phyloP scores from a whole-genome alignment of 2,329 filamentous ascomycete genomes.

The Mariannaea sp. region DNA sequence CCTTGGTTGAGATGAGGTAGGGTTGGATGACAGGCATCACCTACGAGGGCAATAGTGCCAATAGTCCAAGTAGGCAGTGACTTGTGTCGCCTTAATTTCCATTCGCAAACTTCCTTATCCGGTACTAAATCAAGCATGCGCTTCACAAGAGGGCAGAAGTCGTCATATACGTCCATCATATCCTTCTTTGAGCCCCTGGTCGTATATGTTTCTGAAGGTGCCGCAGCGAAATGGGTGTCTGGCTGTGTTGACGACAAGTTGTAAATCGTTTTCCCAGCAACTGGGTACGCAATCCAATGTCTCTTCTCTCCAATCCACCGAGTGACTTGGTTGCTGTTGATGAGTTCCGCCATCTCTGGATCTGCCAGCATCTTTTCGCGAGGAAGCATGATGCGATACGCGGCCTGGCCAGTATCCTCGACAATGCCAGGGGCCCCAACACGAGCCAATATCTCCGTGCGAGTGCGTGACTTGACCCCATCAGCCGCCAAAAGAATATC shows the following conservation, averaged over 20 bases:
- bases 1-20: constrained; percentile 70
- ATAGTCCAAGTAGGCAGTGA: constrained; percentile 62
- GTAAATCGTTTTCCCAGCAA: constrained; percentile 68
- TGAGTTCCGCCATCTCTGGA: constrained; percentile 68
- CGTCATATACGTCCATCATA: constrained; percentile 65
- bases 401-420: constrained; percentile 74
- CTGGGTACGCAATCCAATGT: constrained; percentile 80
- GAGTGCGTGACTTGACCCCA: constrained; percentile 58
- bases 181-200: constrained; percentile 63
- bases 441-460: constrained; percentile 58
- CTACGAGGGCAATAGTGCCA: constrained; percentile 60
- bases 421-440: constrained; percentile 59
- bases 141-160: constrained; percentile 64
- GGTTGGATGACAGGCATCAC: constrained; percentile 70
- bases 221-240: constrained; percentile 62
- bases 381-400: constrained; percentile 78
- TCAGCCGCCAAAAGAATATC: constrained; percentile 60
- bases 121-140: constrained; percentile 64
- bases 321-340: constrained; percentile 69
- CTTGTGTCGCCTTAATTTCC: constrained; percentile 64
- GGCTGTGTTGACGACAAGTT: constrained; percentile 68
- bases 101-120: constrained; percentile 67
- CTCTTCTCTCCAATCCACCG: constrained; percentile 77
- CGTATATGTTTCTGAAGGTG: constrained; percentile 64
- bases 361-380: constrained; percentile 69